Evolutionary conservation across 1,284 basidiomycete species (phyloP), one percentile per base, ranked within the genome.

Genomic region (Cystobasidiaceae sp.): DNA sequence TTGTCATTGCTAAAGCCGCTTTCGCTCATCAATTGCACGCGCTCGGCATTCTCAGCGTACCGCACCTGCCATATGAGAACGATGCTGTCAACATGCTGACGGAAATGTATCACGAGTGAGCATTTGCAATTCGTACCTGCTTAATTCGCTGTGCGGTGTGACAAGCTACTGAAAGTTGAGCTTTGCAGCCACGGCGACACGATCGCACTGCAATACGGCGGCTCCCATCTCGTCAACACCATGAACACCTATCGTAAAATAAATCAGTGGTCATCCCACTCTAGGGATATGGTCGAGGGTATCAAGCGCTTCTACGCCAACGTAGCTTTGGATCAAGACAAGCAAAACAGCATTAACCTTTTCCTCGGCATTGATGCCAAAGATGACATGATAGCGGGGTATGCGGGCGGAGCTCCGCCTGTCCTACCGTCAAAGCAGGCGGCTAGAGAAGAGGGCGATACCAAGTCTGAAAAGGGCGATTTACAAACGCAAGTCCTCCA

Each of bases 211-310:
- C 96, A 99, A 75, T 97, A 97, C 74, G 96, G 92, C 0, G 93
- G 93, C 1, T 93, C 90, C 74, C 93, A 93, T 0, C 84, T 98
- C 5, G 94, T 98, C 39, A 98, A 98, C 73, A 85, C 94, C 1
- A 92, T 97, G 8, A 93, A 98, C 75, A 97, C 92, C 0, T 98
- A 98, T 74, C 85, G 93, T 44, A 85, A 93, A 27, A 93, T 94
- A 82, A 89, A 89, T 0, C 93, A 97, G 71, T 98, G 94, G 93
- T 93, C 92, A 72, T 94, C 90, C 71, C 96, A 97, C 77, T 97
- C 93, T 2, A 83, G 96, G 27, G 94, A 98, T 76, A 90, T 97
- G 72, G 90, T 98, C 58, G 93, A 97, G 78, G 97, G 96, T 70
- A 88, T 98, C 61, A 83, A 91, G 58, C 85, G 96, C 19, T 97